Base-by-base conservation (phyloP, 2,329 filamentous ascomycete species). In the Colletotrichum sp. region DNA sequence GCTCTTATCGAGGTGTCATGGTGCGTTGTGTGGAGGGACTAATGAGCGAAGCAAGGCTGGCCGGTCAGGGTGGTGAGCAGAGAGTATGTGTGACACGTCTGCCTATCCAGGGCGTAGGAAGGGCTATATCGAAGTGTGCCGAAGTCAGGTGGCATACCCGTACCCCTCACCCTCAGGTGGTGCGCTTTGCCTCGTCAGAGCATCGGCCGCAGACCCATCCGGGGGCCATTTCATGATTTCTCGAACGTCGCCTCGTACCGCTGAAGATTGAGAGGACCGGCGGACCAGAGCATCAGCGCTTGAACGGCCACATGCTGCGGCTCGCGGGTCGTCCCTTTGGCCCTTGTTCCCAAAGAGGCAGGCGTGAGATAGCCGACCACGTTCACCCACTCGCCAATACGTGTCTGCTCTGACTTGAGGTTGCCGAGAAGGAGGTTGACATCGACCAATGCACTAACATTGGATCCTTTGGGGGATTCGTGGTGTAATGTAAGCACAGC, bases 331-430 rank as follows among this genome's bases (percentile, higher is more conserved):
- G 64, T 72, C 48, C 65, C 68, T 68, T 63, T 74, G 60, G 70
- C 48, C 76, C 67, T 59, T 22, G 65, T 71, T 52, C 74, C 61
- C 61, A 57, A 12, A 34, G 65, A 61, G 30, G 44, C 68, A 59
- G 82, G 82, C 55, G 87, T 89, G 70, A 96, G 87, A 82, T 98
- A 98, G 8, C 96, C 96, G 78, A 98, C 91, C 5, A 98, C 89
- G 82, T 98, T 98, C 66, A 98, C 85, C 96, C 96, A 98, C 75
- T 93, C 90, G n/a, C 96, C 96, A 30, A 94, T 86, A 67, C 92
- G 89, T 68, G 94, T 89, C 67, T 94, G 88, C 72, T 93, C 89
- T 27, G 89, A 85, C 25, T 90, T 91, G 74, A 97, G 85, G 12
- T 86, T 89, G 80, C 93, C 90, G 7, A 98, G 88, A 4, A 98